Percentiles rank a stretch among this genome's conserved stretches.
These are phyloP conservation scores for Penicillium chermesinum DNA, from an alignment of 495 filamentous ascomycete species.

Conservation along the genomic window DNA sequence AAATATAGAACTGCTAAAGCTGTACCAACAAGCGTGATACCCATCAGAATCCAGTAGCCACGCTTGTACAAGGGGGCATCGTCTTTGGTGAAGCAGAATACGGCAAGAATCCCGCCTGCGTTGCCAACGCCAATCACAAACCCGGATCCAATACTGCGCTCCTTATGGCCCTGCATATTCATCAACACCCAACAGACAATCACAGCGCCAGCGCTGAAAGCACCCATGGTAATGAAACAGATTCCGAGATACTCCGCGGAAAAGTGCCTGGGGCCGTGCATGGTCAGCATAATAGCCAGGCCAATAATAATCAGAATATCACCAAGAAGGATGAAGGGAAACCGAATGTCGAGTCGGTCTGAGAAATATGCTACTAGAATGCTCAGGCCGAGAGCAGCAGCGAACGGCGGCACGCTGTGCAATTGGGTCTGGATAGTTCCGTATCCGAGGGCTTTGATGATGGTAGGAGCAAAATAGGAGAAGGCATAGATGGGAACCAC, in stretches of 20 bases:
- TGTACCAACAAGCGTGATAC: slow-evolving; percentile 5
- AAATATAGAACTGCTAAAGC: not conserved
- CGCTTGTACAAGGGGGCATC: slow-evolving; percentile 32
- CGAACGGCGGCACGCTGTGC: slow-evolving; percentile 43
- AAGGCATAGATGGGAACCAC: slow-evolving; percentile 20
- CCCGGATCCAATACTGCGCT: slow-evolving; percentile 32
- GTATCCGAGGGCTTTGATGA: slow-evolving; percentile 41
- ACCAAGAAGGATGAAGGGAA: slow-evolving; percentile 42
- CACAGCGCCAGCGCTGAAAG: slow-evolving; percentile 21
- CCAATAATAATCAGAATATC: slow-evolving; percentile 49
- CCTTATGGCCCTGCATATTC: slow-evolving; percentile 27
- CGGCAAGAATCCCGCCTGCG: slow-evolving; percentile 36
- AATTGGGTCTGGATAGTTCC: slow-evolving; percentile 43
- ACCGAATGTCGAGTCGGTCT: slow-evolving; percentile 19
- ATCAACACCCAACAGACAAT: slow-evolving; percentile 34
- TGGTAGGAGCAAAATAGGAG: slow-evolving; percentile 31
- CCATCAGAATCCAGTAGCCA: slow-evolving; percentile 27
- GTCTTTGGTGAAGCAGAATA: slow-evolving; percentile 29
- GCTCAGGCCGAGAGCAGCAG: slow-evolving; percentile 46
- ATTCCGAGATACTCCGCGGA: slow-evolving; percentile 60
- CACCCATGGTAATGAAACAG: slow-evolving; percentile 55
- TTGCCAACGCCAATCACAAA: slow-evolving; percentile 30
- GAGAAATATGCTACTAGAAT: slow-evolving; percentile 45
- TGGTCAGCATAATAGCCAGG: slow-evolving; percentile 54
- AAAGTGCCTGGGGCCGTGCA: slow-evolving; percentile 58